phyloP scores from a whole-genome alignment of 2,329 filamentous ascomycete species.

The Penicillium occitanis region DNA sequence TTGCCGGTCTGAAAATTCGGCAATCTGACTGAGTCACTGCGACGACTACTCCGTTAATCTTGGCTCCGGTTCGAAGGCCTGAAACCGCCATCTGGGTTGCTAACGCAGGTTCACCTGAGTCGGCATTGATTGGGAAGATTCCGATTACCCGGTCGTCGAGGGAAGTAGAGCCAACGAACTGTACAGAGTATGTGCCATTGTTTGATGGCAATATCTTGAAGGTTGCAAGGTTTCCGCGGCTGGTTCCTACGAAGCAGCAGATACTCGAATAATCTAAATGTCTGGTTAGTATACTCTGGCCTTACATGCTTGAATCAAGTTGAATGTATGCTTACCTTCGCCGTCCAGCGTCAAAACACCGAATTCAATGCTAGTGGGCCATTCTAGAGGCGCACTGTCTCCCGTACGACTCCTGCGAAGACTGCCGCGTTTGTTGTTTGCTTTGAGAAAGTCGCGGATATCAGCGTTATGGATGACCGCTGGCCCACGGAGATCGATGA shows the following conservation, averaged over 20 bases:
- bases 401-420: constrained; percentile 60
- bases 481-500: constrained; percentile 87
- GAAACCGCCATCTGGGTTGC: constrained; percentile 75
- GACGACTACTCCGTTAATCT: constrained; percentile 77
- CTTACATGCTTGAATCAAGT: constrained; percentile 25
- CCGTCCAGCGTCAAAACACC: constrained; percentile 89
- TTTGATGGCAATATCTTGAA: constrained; percentile 81
- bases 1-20: constrained; percentile 84
- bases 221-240: constrained; percentile 76
- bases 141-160: constrained; percentile 71
- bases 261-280: constrained; percentile 80
- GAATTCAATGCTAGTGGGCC: constrained; percentile 81
- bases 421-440: constrained; percentile 72
- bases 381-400: constrained; percentile 60
- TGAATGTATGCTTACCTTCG: constrained; percentile 56
- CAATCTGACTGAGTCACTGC: constrained; percentile 72
- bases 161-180: constrained; percentile 66
- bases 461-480: constrained; percentile 75
- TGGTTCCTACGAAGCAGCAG: constrained; percentile 86
- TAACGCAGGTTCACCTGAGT: constrained; percentile 71
- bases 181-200: constrained; percentile 68
- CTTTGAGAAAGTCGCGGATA: constrained; percentile 67
- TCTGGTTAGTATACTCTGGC: constrained; percentile 28
- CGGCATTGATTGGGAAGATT: constrained; percentile 75
- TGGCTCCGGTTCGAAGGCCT: constrained; percentile 70